Base-by-base conservation (phyloP, 2,329 filamentous ascomycete species). In the Chalara sp. region DNA sequence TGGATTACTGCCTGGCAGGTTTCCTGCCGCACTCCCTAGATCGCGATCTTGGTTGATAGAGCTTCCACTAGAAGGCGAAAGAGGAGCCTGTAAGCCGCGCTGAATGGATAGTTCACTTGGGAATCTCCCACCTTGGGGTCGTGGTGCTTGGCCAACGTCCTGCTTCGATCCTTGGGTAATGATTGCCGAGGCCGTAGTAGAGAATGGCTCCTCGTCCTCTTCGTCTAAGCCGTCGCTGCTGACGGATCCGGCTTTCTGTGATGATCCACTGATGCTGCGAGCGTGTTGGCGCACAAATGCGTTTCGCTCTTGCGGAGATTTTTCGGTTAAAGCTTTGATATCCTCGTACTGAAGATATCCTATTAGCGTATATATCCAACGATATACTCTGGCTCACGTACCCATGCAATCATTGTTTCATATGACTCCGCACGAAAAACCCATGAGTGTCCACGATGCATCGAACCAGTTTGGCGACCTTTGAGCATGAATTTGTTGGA, bases 401-500 rank as follows among this genome's bases (percentile, higher is more conserved):
- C 54, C 83, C 93, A 99, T 44, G 90, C 89, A 74, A 95, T 83
- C 92, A 97, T 96, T 11, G 91, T 96, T 60, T 97, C 92, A 68
- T 95, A 76, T 58, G 79, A 83, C 61, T 86, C 83, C 48, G 81
- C 82, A 44, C 83, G 79, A 69, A 87, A 86, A 28, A 86, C 81
- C 83, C 83, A 87, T 2, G 80, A 84, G 60, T 86, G 83, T 29
- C 81, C 83, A 50, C 91, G 87, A 68, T 97, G 93, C 83, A 97
- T 89, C 4, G 86, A 76, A 48, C 93, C 92, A 5, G 90, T 93
- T 70, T 97, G 92, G 53, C 91, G 87, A 43, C 93, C 93, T 70
- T 97, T 99, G 63, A 99, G 83, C 68, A 96, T 89, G 68, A 99
- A 99, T 68, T 99, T 99, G 73, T 96, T 92, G 40, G 90, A 96